Evolutionary conservation across 495 filamentous ascomycete species (phyloP).

Genomic region (Cercophora newfieldiana): DNA sequence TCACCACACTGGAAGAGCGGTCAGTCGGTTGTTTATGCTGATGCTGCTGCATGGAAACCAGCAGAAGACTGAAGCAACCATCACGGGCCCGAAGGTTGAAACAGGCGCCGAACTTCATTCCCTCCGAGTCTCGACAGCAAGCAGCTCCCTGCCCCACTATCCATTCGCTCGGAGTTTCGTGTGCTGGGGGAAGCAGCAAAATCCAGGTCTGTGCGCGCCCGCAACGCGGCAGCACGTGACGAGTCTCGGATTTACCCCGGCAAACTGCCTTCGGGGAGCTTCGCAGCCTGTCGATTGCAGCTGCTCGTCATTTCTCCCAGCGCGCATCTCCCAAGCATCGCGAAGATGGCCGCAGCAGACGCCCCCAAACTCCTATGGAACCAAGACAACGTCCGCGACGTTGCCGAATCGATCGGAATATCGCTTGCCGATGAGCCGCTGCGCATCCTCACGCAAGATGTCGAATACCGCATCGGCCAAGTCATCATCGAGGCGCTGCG

Average conservation of each 20-base stretch:
- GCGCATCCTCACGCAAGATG: conserved; percentile 83
- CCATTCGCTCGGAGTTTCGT: no score
- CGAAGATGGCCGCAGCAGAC: conserved; percentile 31
- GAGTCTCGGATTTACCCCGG: background rate
- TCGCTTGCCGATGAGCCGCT: conserved; percentile 77
- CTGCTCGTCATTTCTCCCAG: background rate
- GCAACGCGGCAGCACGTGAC: background rate
- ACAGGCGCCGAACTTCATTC: background rate
- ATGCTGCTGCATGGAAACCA: background rate
- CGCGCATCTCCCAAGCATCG: background rate
- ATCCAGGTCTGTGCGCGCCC: background rate
- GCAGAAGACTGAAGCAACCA: background rate
- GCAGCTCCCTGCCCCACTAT: no score
- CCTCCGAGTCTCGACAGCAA: no score
- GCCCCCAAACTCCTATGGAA: conserved; percentile 73
- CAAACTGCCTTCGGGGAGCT: background rate
- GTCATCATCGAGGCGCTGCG: conserved; percentile 91
- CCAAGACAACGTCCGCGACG: conserved; percentile 89
- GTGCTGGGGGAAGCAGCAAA: no score
- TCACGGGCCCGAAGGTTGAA: background rate
- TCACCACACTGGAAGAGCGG: background rate
- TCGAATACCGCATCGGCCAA: conserved; percentile 90
- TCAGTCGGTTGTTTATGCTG: background rate
- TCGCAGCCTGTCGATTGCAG: background rate
- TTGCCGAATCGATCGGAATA: conserved; percentile 93